These are phyloP conservation scores for Botrytis medusae DNA, from an alignment of 2,329 filamentous ascomycete genomes.

Conservation along the genomic window DNA sequence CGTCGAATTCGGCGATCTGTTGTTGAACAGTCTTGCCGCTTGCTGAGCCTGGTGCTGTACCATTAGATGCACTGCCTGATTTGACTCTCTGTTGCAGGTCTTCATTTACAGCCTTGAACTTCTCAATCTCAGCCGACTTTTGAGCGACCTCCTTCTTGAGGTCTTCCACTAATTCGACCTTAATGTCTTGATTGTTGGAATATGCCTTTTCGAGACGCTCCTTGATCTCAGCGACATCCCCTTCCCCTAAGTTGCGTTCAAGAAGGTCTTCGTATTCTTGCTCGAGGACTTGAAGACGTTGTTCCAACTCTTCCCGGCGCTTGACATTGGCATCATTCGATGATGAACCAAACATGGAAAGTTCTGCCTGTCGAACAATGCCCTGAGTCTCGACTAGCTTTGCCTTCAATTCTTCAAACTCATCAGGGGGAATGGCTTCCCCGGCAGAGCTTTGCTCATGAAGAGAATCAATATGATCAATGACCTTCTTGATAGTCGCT, in stretches of 20 bases:
- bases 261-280: conserved; percentile 82
- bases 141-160: conserved; percentile 73
- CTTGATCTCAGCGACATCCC: conserved; percentile 83
- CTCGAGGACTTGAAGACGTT: conserved; percentile 71
- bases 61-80: conserved; percentile 61
- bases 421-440: conserved; percentile 77
- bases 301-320: conserved; percentile 73
- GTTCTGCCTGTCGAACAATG: conserved; percentile 87
- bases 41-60: conserved; percentile 53
- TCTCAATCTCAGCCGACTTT: conserved; percentile 78
- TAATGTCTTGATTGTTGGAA: conserved; percentile 69
- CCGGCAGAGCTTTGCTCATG: conserved; percentile 75
- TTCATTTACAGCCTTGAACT: conserved; percentile 77
- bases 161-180: conserved; percentile 71
- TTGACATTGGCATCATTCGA: conserved; percentile 64
- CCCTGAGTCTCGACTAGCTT: conserved; percentile 87
- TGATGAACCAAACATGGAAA: conserved; percentile 72
- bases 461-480: conserved; percentile 77
- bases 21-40: conserved; percentile 93
- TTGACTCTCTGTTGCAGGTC: conserved; percentile 75
- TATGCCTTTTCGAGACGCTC: conserved; percentile 74
- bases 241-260: conserved; percentile 73
- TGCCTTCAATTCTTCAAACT: conserved; percentile 73
- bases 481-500: conserved; percentile 76
- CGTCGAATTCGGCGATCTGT: conserved; percentile 97